phyloP scores from a whole-genome alignment of 2,329 filamentous ascomycete genomes.

The Penicillium sp. region DNA sequence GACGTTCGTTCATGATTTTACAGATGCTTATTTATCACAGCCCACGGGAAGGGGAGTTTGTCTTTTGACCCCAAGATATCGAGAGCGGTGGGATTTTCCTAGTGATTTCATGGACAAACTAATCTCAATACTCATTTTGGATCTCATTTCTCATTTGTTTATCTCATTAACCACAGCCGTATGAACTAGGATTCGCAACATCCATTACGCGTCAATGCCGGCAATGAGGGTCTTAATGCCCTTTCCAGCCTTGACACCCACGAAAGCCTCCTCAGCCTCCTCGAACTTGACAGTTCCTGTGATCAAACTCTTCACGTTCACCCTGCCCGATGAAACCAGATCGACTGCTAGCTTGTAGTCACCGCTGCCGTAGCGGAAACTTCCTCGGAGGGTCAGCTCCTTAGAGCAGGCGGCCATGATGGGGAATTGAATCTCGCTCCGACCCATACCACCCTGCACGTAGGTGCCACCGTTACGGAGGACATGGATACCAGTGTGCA shows the following conservation, averaged over 20 bases:
- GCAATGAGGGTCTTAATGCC: conserved; percentile 51
- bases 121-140: conserved; percentile 1
- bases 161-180: neutral
- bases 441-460: conserved; percentile 89
- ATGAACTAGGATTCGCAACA: neutral
- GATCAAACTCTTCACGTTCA: conserved; percentile 76
- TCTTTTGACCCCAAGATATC: neutral
- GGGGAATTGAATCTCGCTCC: conserved; percentile 82
- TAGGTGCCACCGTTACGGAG: conserved; percentile 72
- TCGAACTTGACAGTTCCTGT: conserved; percentile 75
- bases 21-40: neutral
- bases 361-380: conserved; percentile 84
- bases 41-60: neutral
- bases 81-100: neutral
- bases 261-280: conserved; percentile 82
- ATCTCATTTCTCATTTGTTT: neutral
- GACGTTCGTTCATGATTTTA: conserved; percentile 15
- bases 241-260: conserved; percentile 81
- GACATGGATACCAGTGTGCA: conserved; percentile 71
- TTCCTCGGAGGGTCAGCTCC: conserved; percentile 82
- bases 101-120: neutral
- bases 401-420: conserved; percentile 89
- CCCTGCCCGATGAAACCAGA: conserved; percentile 69
- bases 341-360: conserved; percentile 85
- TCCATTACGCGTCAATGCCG: conserved; percentile 31